Percentiles rank a stretch among this genome's conserved stretches.
Conservation (phyloP, 106 monocot genomes). For the Allium cepa region DNA sequence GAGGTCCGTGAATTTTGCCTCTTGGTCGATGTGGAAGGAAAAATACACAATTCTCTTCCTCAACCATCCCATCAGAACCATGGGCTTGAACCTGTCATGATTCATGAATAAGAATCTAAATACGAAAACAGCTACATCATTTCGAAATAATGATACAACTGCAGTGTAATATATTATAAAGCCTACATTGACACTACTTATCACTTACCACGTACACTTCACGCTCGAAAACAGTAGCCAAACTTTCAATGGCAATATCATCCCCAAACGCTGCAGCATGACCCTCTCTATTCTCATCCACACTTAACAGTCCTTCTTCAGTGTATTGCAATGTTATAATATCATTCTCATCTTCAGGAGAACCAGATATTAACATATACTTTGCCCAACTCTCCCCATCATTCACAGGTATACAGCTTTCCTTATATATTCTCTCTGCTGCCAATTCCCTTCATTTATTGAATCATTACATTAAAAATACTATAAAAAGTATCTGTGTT, state of each 20-base stretch:
- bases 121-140: no score
- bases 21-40: conserved; percentile 89
- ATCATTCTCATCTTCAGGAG: conserved; percentile 64
- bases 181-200: background rate
- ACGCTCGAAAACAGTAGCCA: conserved; percentile 81
- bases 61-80: conserved; percentile 98
- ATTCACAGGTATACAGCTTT: conserved; percentile 63
- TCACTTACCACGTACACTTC: conserved; percentile 82
- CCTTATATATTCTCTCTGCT: conserved; percentile 76
- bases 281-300: conserved; percentile 82
- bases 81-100: conserved; percentile 82
- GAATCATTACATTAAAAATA: background rate
- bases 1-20: conserved; percentile 55
- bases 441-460: conserved; percentile 53
- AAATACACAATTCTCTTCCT: conserved; percentile 85
- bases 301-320: conserved; percentile 71
- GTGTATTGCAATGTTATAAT: conserved; percentile 88
- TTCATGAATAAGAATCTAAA: no score
- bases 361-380: conserved; percentile 90
- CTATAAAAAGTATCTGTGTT: no score
- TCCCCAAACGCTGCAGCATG: conserved; percentile 91
- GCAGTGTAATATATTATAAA: background rate
- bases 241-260: conserved; percentile 85
- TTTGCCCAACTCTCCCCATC: conserved; percentile 83
- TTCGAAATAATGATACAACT: background rate